These are phyloP conservation scores for Fraxinus floribunda DNA, from an alignment of 305 asterid species.

Conservation along the genomic window DNA sequence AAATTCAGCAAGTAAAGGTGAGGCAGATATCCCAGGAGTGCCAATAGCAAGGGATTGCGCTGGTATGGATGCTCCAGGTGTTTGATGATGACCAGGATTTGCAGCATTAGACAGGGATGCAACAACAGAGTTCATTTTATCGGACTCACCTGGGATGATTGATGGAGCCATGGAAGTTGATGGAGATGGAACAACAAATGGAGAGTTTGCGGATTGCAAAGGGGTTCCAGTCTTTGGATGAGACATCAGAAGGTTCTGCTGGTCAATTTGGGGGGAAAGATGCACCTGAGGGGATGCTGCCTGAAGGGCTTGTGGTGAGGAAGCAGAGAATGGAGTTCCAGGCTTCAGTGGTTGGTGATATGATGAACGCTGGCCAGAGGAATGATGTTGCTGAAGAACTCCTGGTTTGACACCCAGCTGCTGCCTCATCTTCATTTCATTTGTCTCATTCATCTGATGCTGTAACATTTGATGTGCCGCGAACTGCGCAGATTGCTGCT, in stretches of 20 bases:
- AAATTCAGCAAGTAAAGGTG: slow-evolving; percentile 93
- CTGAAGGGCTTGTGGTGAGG: slow-evolving; percentile 77
- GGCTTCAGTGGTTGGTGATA: slow-evolving; percentile 66
- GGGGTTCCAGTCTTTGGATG: slow-evolving; percentile 79
- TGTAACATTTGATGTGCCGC: slow-evolving; percentile 67
- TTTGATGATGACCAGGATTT: slow-evolving; percentile 54
- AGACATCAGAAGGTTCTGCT: slow-evolving; percentile 59
- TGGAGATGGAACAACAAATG: slow-evolving; percentile 84
- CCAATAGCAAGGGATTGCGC: slow-evolving; percentile 92
- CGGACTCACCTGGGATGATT: slow-evolving; percentile 85
- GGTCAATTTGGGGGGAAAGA: slow-evolving; percentile 79
- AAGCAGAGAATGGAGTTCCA: slow-evolving; percentile 63
- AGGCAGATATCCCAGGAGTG: slow-evolving; percentile 98
- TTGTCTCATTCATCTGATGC: slow-evolving; percentile 70
- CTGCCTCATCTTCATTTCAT: slow-evolving; percentile 81
- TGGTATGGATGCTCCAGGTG: slow-evolving; percentile 53
- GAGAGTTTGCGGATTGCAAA: slow-evolving; percentile 79
- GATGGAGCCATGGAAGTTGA: slow-evolving; percentile 92
- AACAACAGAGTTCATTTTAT: slow-evolving; percentile 62
- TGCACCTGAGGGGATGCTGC: slow-evolving; percentile 75
- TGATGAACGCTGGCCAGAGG: slow-evolving; percentile 61
- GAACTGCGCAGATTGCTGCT: slow-evolving; percentile 65
- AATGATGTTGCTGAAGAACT: slow-evolving; percentile 63
- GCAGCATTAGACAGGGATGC: slow-evolving; percentile 67
- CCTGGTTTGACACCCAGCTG: slow-evolving; percentile 82